Percentiles rank a stretch among this genome's conserved stretches.
Evolutionary conservation across 805 yeast genomes (phyloP).

Genomic region (Candida suzukii): DNA sequence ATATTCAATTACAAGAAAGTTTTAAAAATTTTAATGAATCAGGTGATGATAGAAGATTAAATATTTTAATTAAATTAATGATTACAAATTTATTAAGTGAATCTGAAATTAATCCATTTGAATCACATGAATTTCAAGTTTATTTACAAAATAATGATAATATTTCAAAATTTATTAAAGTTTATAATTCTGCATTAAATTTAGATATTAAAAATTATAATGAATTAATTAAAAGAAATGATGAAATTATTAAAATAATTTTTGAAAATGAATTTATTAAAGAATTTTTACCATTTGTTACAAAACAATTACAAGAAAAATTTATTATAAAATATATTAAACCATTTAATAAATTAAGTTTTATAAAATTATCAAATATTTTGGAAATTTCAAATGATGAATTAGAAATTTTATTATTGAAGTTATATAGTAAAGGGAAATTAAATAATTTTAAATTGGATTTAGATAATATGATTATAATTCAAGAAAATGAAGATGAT

Average conservation of each 20-base stretch:
- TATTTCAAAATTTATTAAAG: slow-evolving; percentile 16
- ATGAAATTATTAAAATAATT: slow-evolving; percentile 5
- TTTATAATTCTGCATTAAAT: slow-evolving; percentile 20
- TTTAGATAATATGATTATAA: slow-evolving; percentile 12
- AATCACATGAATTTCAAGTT: slow-evolving; percentile 57
- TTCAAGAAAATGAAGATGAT: slow-evolving; percentile 1
- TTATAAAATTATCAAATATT: slow-evolving; percentile 11
- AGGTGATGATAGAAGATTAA: slow-evolving; percentile 54
- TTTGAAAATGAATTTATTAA: slow-evolving; percentile 9
- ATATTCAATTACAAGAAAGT: slow-evolving; percentile 40
- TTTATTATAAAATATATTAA: slow-evolving; percentile 15
- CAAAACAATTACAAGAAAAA: slow-evolving; percentile 17
- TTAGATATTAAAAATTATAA: slow-evolving; percentile 18
- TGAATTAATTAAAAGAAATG: slow-evolving; percentile 7
- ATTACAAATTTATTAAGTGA: slow-evolving; percentile 57
- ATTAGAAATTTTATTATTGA: slow-evolving; percentile 18
- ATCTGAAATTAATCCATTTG: slow-evolving; percentile 63
- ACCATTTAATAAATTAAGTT: slow-evolving; percentile 15
- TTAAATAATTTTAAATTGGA: slow-evolving; percentile 19
- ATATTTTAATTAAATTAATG: slow-evolving; percentile 53
- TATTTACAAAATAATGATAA: slow-evolving; percentile 14
- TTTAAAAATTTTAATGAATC: slow-evolving; percentile 44
- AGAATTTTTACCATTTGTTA: slow-evolving; percentile 17
- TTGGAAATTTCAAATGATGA: slow-evolving; percentile 12
- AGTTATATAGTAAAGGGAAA: slow-evolving; percentile 17